phyloP scores from a whole-genome alignment of 306 rosid species.

The Trichosanthes truncata region DNA sequence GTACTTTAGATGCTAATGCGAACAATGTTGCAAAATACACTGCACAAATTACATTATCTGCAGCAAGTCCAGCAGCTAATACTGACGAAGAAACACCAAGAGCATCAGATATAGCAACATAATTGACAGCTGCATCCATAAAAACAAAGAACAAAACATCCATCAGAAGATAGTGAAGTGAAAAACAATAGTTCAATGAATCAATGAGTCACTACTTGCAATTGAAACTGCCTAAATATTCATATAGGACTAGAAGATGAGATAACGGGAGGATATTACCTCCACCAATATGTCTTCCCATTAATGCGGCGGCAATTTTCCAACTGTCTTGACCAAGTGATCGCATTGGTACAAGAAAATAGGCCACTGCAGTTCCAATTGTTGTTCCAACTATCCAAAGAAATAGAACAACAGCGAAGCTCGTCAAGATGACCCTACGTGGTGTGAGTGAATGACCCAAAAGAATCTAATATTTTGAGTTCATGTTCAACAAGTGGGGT shows the following conservation, averaged over 20 bases:
- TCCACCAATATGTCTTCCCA: constrained; percentile 86
- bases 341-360: constrained; percentile 59
- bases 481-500: too few species aligned
- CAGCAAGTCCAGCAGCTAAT: constrained; percentile 65
- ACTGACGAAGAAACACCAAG: constrained; percentile 48
- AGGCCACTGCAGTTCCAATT: constrained; percentile 60
- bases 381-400: constrained; percentile 50
- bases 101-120: constrained; percentile 59
- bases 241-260: neutral
- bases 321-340: constrained; percentile 75
- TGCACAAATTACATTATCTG: constrained; percentile 79
- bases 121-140: constrained; percentile 49
- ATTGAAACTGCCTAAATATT: neutral
- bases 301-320: constrained; percentile 78
- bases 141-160: neutral
- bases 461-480: neutral
- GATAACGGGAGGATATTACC: constrained; percentile 26
- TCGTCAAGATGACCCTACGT: neutral
- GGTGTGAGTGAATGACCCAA: neutral
- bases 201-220: neutral
- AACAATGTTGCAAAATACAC: constrained; percentile 59
- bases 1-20: constrained; percentile 53
- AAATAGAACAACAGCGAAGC: neutral
- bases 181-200: neutral
- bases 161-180: neutral